A percentile compares a stretch with the other conserved stretches of the same genome.
These are phyloP conservation scores for Rugosomyces carneus DNA, from an alignment of 1,284 basidiomycete species.

Conservation along the genomic window DNA sequence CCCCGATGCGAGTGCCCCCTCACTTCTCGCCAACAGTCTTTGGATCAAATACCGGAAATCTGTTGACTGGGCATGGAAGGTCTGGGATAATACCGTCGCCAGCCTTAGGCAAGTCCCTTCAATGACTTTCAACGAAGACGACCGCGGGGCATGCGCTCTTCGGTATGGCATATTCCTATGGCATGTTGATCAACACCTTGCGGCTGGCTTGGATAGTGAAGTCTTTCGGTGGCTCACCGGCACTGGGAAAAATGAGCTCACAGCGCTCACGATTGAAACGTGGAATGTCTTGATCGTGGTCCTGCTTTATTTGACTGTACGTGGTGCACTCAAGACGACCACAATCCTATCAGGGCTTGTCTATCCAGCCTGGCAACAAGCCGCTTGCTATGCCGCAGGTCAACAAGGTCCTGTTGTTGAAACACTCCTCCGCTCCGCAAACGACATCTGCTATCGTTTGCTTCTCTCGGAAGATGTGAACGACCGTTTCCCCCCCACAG, in stretches of 20 bases:
- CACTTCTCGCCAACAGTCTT: slow-evolving; percentile 63
- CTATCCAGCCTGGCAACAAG: slow-evolving; percentile 66
- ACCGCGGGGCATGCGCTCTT: slow-evolving; percentile 45
- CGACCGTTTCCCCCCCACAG: slow-evolving; percentile 36
- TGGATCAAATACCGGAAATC: slow-evolving; percentile 76
- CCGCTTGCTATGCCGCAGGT: slow-evolving; percentile 31
- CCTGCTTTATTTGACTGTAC: slow-evolving; percentile 57
- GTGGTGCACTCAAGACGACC: slow-evolving; percentile 62
- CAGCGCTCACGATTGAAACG: slow-evolving; percentile 46
- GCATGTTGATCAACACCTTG: slow-evolving; percentile 68
- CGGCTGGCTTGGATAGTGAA: slow-evolving; percentile 60
- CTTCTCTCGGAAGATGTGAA: slow-evolving; percentile 49
- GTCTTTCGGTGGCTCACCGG: slow-evolving; percentile 65
- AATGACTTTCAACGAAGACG: slow-evolving; percentile 42
- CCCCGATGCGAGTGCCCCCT: slow-evolving; percentile 49
- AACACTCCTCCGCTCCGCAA: slow-evolving; percentile 53
- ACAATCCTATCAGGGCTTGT: slow-evolving; percentile 67
- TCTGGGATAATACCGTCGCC: slow-evolving; percentile 74
- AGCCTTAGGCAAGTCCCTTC: slow-evolving; percentile 59
- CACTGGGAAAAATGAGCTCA: slow-evolving; percentile 54
- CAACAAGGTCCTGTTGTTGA: slow-evolving; percentile 37
- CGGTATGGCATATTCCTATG: slow-evolving; percentile 65
- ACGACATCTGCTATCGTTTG: slow-evolving; percentile 52
- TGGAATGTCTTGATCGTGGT: slow-evolving; percentile 64
- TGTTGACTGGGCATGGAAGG: slow-evolving; percentile 67